Evolutionary conservation across 2,329 filamentous ascomycete species (phyloP).

Genomic region (Neofusicoccum kwambonambiense): DNA sequence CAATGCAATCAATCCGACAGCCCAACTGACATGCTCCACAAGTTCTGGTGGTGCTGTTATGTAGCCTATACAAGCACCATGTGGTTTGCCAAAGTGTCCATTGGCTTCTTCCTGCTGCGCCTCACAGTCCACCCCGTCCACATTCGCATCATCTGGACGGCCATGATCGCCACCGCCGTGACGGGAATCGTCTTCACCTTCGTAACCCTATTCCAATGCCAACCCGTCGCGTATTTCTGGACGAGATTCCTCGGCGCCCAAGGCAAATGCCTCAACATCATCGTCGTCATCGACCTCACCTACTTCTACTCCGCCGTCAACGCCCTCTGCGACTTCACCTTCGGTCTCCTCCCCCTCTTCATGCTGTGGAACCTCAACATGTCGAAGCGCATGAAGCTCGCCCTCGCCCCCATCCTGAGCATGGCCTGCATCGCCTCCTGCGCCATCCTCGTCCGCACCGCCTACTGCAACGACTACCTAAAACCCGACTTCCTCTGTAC

Average conservation of each 20-base stretch:
- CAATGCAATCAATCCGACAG: no score
- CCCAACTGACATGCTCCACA: neutral
- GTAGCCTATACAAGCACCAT: slow-evolving; percentile 13
- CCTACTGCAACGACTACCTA: slow-evolving; percentile 34
- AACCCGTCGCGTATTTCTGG: slow-evolving; percentile 52
- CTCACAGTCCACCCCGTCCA: neutral
- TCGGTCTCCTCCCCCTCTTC: slow-evolving; percentile 51
- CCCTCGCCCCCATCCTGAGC: slow-evolving; percentile 49
- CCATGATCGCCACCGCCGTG: slow-evolving; percentile 34
- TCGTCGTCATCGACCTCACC: slow-evolving; percentile 44
- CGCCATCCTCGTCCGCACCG: slow-evolving; percentile 35
- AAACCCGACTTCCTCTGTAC: slow-evolving; percentile 35
- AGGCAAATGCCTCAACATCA: slow-evolving; percentile 43
- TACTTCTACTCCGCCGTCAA: slow-evolving; percentile 49
- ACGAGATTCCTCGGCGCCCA: slow-evolving; percentile 35
- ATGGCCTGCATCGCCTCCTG: slow-evolving; percentile 49
- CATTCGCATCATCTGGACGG: slow-evolving; percentile 37
- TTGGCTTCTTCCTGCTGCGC: slow-evolving; percentile 5
- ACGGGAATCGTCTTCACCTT: slow-evolving; percentile 47
- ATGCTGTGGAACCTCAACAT: slow-evolving; percentile 55
- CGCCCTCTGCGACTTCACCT: slow-evolving; percentile 48
- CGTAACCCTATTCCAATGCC: slow-evolving; percentile 52
- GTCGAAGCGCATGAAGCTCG: slow-evolving; percentile 42
- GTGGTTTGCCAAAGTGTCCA: slow-evolving; percentile 1
- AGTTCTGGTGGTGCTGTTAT: slow-evolving; percentile 18